Evolutionary conservation across 345 rosid genomes (phyloP).

Genomic region (Euphorbia peplus): DNA sequence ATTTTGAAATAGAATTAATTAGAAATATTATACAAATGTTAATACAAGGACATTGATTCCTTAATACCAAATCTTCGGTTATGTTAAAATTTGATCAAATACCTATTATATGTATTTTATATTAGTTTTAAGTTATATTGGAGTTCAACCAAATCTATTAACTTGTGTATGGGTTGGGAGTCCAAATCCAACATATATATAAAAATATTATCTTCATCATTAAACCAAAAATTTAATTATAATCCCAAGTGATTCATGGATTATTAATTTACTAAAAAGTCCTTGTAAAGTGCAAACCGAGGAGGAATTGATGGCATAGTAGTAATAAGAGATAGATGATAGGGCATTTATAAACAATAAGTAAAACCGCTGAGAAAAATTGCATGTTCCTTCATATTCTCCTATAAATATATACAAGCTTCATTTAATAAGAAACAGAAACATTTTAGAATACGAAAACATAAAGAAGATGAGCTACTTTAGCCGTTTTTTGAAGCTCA

Average conservation of each 20-base stretch:
- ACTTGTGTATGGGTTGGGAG: not conserved
- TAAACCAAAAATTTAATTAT: not conserved
- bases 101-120: too few relatives aligned
- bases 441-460: not conserved
- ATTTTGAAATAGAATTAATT: too few relatives aligned
- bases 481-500: slow-evolving; percentile 14
- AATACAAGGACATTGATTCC: too few relatives aligned
- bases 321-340: too few relatives aligned
- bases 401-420: not conserved
- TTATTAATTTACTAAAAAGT: too few relatives aligned
- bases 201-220: not conserved
- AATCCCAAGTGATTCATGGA: not conserved
- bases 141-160: not conserved
- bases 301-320: too few relatives aligned
- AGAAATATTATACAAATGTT: too few relatives aligned
- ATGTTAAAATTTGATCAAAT: too few relatives aligned
- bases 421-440: slow-evolving; percentile 5
- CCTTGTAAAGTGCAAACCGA: too few relatives aligned
- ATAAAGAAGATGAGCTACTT: slow-evolving; percentile 48
- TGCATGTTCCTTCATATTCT: not conserved
- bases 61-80: too few relatives aligned
- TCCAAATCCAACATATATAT: not conserved
- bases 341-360: not conserved
- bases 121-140: too few relatives aligned
- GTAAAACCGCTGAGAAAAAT: not conserved